A percentile compares a stretch with the other conserved stretches of the same genome.
Evolutionary conservation across 495 filamentous ascomycete species (phyloP).

Genomic region (Penicillium desertorum): DNA sequence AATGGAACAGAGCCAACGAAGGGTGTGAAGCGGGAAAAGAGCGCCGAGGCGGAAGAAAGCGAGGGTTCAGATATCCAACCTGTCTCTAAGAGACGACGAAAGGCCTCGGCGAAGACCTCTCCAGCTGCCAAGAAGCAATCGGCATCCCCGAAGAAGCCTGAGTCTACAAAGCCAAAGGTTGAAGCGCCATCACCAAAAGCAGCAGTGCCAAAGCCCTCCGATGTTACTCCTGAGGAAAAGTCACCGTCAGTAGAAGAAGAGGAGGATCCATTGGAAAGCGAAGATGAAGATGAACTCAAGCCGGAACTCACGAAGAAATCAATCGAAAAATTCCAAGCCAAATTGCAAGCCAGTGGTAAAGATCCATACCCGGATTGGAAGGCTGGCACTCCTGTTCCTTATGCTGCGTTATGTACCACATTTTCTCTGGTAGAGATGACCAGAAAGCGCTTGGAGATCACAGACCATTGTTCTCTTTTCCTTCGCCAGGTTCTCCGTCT

Average conservation of each 20-base stretch:
- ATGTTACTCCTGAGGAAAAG: constrained; percentile 38
- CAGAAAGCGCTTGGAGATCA: constrained; percentile 81
- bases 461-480: constrained; percentile 85
- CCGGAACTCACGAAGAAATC: constrained; percentile 73
- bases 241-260: constrained; percentile 44
- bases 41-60: constrained; percentile 41
- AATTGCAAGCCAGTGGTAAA: constrained; percentile 60
- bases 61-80: constrained; percentile 55
- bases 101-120: constrained; percentile 15
- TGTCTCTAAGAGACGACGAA: constrained; percentile 45
- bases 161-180: constrained; percentile 19
- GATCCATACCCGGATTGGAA: constrained; percentile 96
- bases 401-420: constrained; percentile 90
- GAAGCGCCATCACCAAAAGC: constrained; percentile 27
- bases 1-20: constrained; percentile 16
- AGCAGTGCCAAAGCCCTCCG: constrained; percentile 37
- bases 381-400: constrained; percentile 82
- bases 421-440: constrained; percentile 94
- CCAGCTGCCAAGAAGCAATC: constrained; percentile 27
- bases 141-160: constrained; percentile 28
- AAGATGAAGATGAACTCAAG: constrained; percentile 70
- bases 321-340: constrained; percentile 80
- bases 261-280: constrained; percentile 51
- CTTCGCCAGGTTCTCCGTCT: constrained; percentile 88
- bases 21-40: constrained; percentile 42